These are phyloP conservation scores for Podospora australis DNA, from an alignment of 495 filamentous ascomycete species.

Conservation along the genomic window DNA sequence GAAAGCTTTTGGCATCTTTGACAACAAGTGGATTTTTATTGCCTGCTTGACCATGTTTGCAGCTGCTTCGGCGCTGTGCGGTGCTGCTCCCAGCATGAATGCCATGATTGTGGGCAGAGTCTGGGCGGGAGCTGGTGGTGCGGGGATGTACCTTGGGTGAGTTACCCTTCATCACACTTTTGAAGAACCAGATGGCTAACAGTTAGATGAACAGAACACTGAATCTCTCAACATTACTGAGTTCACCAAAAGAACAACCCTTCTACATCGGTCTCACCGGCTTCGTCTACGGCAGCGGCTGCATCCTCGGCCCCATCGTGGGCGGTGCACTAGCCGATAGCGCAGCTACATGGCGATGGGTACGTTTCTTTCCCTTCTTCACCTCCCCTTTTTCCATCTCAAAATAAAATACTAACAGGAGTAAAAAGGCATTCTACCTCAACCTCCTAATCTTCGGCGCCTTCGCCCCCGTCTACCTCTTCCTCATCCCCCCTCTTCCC, in stretches of 20 bases:
- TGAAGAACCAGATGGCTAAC: too few relatives aligned
- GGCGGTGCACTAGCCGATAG: conserved; percentile 55
- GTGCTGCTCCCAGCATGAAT: conserved; percentile 18
- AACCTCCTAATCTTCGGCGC: conserved; percentile 54
- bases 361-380: too few relatives aligned
- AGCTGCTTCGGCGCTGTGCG: conserved; percentile 46
- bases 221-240: conserved; percentile 36
- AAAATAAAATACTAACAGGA: too few relatives aligned
- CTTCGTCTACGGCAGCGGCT: conserved; percentile 46
- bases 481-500: conserved; percentile 45
- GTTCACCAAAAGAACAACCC: conserved; percentile 41
- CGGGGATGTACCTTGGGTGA: conserved; percentile 46
- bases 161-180: too few relatives aligned
- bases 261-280: conserved; percentile 41
- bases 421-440: conserved; percentile 71
- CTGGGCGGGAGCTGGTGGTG: conserved; percentile 36
- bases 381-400: too few relatives aligned
- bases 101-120: conserved; percentile 47
- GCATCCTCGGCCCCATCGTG: conserved; percentile 53
- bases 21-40: conserved; percentile 51
- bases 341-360: conserved; percentile 52
- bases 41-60: conserved; percentile 43
- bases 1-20: conserved; percentile 46
- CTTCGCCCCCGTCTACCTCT: conserved; percentile 51
- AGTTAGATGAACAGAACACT: too few relatives aligned